Evolutionary conservation across 1,139 yeast species (phyloP), one percentile per base, ranked within the genome.

Genomic region (Yamadazyma mexicana): DNA sequence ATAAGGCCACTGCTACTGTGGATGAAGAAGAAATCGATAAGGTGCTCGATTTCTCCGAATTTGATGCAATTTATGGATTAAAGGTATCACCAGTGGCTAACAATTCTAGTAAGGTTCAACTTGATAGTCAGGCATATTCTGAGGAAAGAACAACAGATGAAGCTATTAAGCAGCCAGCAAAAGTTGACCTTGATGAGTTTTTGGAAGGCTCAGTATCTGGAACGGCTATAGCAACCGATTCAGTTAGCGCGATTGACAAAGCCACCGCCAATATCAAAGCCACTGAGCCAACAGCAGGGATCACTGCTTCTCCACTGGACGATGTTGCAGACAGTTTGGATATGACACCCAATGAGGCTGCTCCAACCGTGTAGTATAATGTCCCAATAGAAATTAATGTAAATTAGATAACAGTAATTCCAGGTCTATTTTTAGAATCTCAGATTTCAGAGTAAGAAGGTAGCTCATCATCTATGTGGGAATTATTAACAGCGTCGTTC

Each of bases 1-100:
- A 63, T 46, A 54, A 51, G 34, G 72, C 67, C 34, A 46, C 64
- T 34, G 48, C 55, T 8, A 40, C 48, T 15, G 40, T 54, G 9
- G 43, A 51, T 7, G 54, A 49, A 24, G 66, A 62, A 6, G 67
- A 64, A 17, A 59, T 63, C 24, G 56, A 55, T 1, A 58, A 54
- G 22, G 57, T 59, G 4, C 58, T 75, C 27, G 77, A 79, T 49
- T 79, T 78, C 48, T 46, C 57, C 9, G 73, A 64, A 25, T 79
- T 79, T 61, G 83, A 80, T 44, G 69, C 64, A 34, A 61, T 59
- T 18, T 73, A 64, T 50, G 66, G 64, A 35, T 66, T 75, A 38
- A 72, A 64, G 51, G 74, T 75, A 28, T 59, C 65, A 50, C 36
- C 33, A 15, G 34, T 40, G 12, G 30, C 40, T 12, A 40, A 40